phyloP scores from a whole-genome alignment of 768 basidiomycete genomes.

The Boletus reticuloceps region DNA sequence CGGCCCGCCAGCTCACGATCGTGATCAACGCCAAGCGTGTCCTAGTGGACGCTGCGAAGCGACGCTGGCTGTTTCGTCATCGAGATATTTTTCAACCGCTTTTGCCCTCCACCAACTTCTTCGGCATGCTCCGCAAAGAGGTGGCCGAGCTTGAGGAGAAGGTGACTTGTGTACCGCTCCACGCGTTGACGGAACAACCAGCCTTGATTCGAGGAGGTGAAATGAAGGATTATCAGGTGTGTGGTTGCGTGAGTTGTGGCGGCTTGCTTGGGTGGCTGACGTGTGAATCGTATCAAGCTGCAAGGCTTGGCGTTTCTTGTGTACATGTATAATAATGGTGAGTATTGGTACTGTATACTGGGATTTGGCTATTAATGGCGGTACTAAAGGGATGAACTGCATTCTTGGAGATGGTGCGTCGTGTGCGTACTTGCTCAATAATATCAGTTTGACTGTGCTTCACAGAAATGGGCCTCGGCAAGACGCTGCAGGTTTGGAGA shows the following conservation, averaged over 20 bases:
- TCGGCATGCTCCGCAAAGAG: conserved; percentile 35
- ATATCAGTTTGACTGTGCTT: background rate
- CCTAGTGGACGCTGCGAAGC: conserved; percentile 39
- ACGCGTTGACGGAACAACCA: conserved; percentile 46
- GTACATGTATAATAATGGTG: conserved; percentile 66
- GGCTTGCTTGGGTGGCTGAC: background rate
- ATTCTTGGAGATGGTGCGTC: conserved; percentile 67
- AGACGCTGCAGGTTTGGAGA: conserved; percentile 52
- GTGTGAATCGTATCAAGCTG: conserved; percentile 33
- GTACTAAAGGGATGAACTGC: conserved; percentile 54
- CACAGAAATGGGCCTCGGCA: conserved; percentile 60
- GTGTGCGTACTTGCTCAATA: too few relatives aligned
- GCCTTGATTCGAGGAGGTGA: conserved; percentile 49
- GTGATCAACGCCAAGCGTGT: conserved; percentile 37
- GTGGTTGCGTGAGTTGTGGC: conserved; percentile 2
- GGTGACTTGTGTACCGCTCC: conserved; percentile 35
- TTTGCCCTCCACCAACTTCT: conserved; percentile 41
- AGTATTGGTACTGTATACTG: background rate
- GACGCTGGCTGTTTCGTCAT: conserved; percentile 46
- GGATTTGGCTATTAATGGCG: background rate
- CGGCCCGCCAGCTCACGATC: conserved; percentile 38
- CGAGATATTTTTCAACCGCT: conserved; percentile 45
- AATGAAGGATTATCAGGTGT: conserved; percentile 73
- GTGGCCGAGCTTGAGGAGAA: conserved; percentile 27
- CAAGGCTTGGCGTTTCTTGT: conserved; percentile 65